Conservation (phyloP, 768 basidiomycete species). For the Boletus sp. region DNA sequence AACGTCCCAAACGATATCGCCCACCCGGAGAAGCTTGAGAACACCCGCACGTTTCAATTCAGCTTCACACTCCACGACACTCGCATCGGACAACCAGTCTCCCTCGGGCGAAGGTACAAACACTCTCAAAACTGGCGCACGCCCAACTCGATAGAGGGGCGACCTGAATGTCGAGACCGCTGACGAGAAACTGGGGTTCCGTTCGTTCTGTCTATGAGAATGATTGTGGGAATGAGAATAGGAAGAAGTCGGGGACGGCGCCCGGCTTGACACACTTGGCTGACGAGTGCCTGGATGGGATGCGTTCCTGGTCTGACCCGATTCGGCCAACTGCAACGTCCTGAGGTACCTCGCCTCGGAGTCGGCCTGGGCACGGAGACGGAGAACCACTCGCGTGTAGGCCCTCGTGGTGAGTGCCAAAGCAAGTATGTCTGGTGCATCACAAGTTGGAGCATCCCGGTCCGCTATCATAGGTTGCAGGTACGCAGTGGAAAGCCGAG, state of each 20-base stretch:
- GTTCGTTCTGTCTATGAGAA: slow-evolving; percentile 34
- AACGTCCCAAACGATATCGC: slow-evolving; percentile 86
- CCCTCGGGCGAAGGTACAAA: slow-evolving; percentile 87
- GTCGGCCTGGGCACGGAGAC: slow-evolving; percentile 78
- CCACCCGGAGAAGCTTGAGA: slow-evolving; percentile 58
- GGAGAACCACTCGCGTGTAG: slow-evolving; percentile 77
- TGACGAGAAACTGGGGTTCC: slow-evolving; percentile 22
- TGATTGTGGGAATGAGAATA: slow-evolving; percentile 38
- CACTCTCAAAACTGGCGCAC: slow-evolving; percentile 75
- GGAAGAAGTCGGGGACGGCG: slow-evolving; percentile 59
- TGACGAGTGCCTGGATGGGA: slow-evolving; percentile 30
- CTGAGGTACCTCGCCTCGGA: slow-evolving; percentile 39
- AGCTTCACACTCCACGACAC: slow-evolving; percentile 78
- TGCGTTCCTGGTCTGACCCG: not conserved
- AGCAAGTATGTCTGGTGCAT: slow-evolving; percentile 44
- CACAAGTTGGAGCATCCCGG: slow-evolving; percentile 40
- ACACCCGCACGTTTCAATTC: slow-evolving; percentile 62
- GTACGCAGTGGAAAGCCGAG: slow-evolving; percentile 55
- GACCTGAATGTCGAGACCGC: slow-evolving; percentile 51
- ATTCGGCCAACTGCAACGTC: slow-evolving; percentile 8
- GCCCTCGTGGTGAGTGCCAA: slow-evolving; percentile 66
- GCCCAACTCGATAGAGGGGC: slow-evolving; percentile 65
- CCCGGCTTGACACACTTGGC: slow-evolving; percentile 54
- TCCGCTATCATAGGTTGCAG: slow-evolving; percentile 46
- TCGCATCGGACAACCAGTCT: slow-evolving; percentile 81